phyloP scores from a whole-genome alignment of 352 stramenopile genomes.

The Phytophthora pistaciae region DNA sequence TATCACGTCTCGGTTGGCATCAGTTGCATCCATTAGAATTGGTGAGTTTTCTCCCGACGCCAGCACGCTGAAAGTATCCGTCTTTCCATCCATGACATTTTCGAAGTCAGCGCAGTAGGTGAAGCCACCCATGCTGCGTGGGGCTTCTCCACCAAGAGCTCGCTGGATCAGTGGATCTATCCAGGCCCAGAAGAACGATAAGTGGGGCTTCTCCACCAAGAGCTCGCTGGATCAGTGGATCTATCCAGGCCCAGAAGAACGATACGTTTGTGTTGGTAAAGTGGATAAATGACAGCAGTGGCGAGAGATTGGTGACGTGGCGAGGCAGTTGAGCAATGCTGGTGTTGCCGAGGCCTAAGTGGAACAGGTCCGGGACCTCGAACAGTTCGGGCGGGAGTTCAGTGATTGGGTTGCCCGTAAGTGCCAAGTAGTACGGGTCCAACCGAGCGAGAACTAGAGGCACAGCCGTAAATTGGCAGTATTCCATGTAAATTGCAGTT shows the following conservation, averaged over 20 bases:
- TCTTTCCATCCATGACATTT: conserved; percentile 5
- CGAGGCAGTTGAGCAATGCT: neutral
- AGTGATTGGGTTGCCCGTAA: conserved; percentile 1
- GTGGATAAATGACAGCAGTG: neutral
- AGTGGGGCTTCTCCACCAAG: neutral
- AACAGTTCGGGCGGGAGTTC: conserved; percentile 1
- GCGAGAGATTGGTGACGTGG: neutral
- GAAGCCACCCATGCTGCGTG: neutral
- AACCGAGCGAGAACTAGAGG: conserved; percentile 5
- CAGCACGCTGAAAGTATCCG: conserved; percentile 3
- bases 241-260: conserved; percentile 3
- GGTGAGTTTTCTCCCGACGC: conserved; percentile 3
- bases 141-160: neutral
- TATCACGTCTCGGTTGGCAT: conserved; percentile 1
- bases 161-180: neutral
- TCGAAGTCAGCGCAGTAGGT: conserved; percentile 15
- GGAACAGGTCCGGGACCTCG: neutral
- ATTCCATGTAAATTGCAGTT: neutral
- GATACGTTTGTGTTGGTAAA: neutral
- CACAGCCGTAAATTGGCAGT: neutral
- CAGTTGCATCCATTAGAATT: conserved; percentile 17
- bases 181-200: conserved; percentile 4
- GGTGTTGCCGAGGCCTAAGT: neutral
- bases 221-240: neutral
- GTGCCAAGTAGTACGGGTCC: neutral